Conservation (phyloP, 1,284 basidiomycete genomes). For the Malassezia globosa region DNA sequence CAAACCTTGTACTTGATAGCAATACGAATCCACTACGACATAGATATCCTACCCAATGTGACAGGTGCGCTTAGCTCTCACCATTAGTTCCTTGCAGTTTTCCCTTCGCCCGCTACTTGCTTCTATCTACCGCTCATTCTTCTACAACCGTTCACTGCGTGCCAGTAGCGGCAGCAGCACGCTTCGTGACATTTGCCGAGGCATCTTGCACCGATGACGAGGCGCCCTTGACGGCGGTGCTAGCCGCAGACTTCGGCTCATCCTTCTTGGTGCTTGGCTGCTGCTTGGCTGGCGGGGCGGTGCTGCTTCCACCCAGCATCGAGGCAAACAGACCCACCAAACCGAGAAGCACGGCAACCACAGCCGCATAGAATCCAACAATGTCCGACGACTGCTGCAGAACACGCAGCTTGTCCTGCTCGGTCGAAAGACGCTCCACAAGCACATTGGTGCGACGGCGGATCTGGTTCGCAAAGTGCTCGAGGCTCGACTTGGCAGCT, state of each 20-base stretch:
- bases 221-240: not conserved
- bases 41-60: too few species aligned
- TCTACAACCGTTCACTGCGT: too few species aligned
- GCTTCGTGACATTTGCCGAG: constrained; percentile 11
- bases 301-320: constrained; percentile 21
- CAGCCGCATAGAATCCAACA: constrained; percentile 31
- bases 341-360: constrained; percentile 28
- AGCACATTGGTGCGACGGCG: constrained; percentile 24
- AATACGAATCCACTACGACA: too few species aligned
- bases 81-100: too few species aligned
- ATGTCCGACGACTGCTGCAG: constrained; percentile 37
- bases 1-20: too few species aligned
- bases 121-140: too few species aligned
- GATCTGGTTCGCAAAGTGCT: constrained; percentile 17
- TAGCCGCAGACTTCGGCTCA: not conserved
- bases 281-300: constrained; percentile 1
- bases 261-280: constrained; percentile 17
- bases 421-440: constrained; percentile 22
- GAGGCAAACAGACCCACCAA: constrained; percentile 31
- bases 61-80: too few species aligned
- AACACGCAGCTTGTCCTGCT: constrained; percentile 24
- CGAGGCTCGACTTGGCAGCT: constrained; percentile 1
- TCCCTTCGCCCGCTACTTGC: too few species aligned
- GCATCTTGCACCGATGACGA: constrained; percentile 13
- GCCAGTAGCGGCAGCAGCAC: not conserved